Conservation (phyloP, 148 eudicot species). For the Chenopodium formosanum region DNA sequence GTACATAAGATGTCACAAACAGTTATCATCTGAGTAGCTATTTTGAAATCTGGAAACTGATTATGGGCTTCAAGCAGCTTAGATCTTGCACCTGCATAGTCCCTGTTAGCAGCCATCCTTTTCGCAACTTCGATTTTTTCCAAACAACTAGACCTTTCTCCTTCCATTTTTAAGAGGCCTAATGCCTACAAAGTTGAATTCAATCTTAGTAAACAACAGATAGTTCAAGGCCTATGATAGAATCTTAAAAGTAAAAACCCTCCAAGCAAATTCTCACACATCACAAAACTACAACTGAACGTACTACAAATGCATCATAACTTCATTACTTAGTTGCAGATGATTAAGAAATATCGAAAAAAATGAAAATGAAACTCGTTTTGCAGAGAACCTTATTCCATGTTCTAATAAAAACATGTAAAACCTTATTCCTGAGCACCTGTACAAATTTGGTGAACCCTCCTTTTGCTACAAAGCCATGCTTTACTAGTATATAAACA, state of each 20-base stretch:
- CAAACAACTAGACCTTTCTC: conserved; percentile 30
- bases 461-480: neutral
- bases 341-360: neutral
- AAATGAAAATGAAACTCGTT: neutral
- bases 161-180: conserved; percentile 21
- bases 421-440: neutral
- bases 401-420: neutral
- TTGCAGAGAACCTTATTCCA: neutral
- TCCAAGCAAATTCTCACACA: neutral
- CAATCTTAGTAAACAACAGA: neutral
- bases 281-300: neutral
- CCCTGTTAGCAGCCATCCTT: conserved; percentile 35
- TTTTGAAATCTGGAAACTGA: conserved; percentile 38
- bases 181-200: conserved; percentile 18
- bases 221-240: neutral
- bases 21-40: conserved; percentile 35
- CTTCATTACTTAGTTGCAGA: neutral
- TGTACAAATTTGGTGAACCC: neutral
- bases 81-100: conserved; percentile 49
- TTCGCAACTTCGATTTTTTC: conserved; percentile 45
- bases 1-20: conserved; percentile 53
- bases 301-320: neutral
- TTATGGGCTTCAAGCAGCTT: conserved; percentile 45
- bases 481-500: neutral
- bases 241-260: neutral